These are phyloP conservation scores for Trypanosoma grayi DNA, from an alignment of 208 protist genomes.

Conservation along the genomic window DNA sequence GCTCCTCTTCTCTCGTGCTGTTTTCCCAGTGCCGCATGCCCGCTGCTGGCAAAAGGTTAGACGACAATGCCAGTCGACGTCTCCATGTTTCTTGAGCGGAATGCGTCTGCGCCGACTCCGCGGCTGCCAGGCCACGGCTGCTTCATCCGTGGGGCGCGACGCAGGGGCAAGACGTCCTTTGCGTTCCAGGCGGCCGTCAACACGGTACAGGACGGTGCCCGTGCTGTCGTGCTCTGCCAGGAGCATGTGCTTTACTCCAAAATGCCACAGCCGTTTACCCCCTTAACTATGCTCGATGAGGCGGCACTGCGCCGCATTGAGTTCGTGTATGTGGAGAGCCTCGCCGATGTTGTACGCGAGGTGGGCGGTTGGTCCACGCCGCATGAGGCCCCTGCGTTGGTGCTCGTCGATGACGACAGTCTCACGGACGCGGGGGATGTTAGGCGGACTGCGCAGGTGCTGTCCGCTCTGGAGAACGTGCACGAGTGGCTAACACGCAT, in stretches of 20 bases:
- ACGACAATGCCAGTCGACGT: conserved; percentile 5
- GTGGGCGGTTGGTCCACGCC: conserved; percentile 19
- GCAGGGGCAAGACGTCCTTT: conserved; percentile 59
- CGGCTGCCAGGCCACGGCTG: conserved; percentile 41
- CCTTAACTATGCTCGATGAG: conserved; percentile 34
- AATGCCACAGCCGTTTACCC: conserved; percentile 58
- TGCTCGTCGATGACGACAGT: conserved; percentile 62
- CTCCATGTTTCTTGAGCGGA: neutral
- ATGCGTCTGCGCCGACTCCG: neutral
- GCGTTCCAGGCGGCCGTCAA: conserved; percentile 69
- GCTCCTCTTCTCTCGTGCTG: no score
- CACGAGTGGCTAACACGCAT: conserved; percentile 27
- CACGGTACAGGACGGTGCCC: conserved; percentile 25
- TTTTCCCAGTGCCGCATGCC: no score
- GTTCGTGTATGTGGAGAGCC: conserved; percentile 51
- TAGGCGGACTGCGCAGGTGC: conserved; percentile 5
- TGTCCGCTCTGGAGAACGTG: conserved; percentile 37
- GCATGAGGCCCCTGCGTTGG: conserved; percentile 30
- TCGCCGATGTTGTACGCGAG: conserved; percentile 32
- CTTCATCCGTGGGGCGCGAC: conserved; percentile 44
- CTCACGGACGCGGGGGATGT: conserved; percentile 28
- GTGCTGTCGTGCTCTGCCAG: conserved; percentile 48
- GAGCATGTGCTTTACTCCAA: conserved; percentile 49
- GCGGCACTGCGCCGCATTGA: conserved; percentile 43
- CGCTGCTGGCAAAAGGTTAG: no score